These are phyloP conservation scores for Omphalea diandra DNA, from an alignment of 441 rosid species.

Conservation along the genomic window DNA sequence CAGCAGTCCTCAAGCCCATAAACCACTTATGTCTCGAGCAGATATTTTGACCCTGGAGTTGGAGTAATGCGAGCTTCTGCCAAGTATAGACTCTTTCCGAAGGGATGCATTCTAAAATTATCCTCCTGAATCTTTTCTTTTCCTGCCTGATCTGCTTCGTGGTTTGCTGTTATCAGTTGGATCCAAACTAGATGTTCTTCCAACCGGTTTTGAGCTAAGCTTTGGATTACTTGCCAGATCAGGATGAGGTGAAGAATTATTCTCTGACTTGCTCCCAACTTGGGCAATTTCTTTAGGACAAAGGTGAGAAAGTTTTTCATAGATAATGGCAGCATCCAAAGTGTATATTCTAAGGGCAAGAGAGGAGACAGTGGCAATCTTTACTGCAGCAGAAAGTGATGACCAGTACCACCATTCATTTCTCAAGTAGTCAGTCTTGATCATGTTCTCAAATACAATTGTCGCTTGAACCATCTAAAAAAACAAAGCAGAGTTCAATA, in stretches of 20 bases:
- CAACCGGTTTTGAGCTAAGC: slow-evolving; percentile 20
- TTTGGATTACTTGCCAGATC: slow-evolving; percentile 19
- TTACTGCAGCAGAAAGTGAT: slow-evolving; percentile 46
- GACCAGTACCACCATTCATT: slow-evolving; percentile 69
- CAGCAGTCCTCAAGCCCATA: slow-evolving; percentile 1
- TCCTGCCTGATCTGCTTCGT: slow-evolving; percentile 41
- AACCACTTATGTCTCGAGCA: background rate
- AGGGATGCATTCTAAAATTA: slow-evolving; percentile 5
- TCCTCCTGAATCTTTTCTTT: slow-evolving; percentile 42
- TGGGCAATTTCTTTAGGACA: slow-evolving; percentile 23
- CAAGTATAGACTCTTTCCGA: slow-evolving; percentile 3
- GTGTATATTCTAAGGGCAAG: slow-evolving; percentile 54
- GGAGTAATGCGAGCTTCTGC: background rate
- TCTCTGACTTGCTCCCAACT: slow-evolving; percentile 13
- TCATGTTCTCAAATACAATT: slow-evolving; percentile 50
- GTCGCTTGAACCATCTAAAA: slow-evolving; percentile 62
- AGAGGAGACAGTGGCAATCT: slow-evolving; percentile 45
- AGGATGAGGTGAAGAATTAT: slow-evolving; percentile 7
- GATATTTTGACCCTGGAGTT: background rate
- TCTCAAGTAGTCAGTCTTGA: slow-evolving; percentile 44
- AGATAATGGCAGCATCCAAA: slow-evolving; percentile 52
- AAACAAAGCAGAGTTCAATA: slow-evolving; percentile 1
- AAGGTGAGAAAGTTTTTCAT: slow-evolving; percentile 28
- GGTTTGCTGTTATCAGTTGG: slow-evolving; percentile 29
- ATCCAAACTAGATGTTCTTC: slow-evolving; percentile 23